Conservation (phyloP, 1,284 basidiomycete genomes). For the Phellopilus nigrolimitatus region DNA sequence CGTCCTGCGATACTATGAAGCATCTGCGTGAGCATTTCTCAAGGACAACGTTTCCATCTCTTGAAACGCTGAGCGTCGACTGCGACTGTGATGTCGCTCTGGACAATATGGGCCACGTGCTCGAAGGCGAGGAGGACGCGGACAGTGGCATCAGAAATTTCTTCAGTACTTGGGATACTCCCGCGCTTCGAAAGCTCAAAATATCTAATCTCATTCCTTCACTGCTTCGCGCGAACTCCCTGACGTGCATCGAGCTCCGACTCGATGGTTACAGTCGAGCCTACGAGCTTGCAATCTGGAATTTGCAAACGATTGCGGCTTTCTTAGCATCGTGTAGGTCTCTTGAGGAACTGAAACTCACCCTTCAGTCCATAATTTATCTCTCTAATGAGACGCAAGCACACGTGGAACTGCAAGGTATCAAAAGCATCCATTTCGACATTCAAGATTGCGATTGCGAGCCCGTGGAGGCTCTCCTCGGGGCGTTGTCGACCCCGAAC, state of each 20-base stretch:
- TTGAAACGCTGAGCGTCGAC: not conserved
- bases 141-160: not conserved
- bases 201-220: not conserved
- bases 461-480: not conserved
- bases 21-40: not conserved
- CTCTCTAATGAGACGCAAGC: not conserved
- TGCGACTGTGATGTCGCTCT: not conserved
- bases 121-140: not conserved
- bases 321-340: not conserved
- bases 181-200: not conserved
- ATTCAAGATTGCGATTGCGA: not conserved
- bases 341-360: not conserved
- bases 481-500: not conserved
- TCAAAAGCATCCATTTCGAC: not conserved
- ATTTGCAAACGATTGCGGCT: not conserved
- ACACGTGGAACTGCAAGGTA: not conserved
- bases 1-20: not conserved
- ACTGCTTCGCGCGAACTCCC: not conserved
- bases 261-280: not conserved
- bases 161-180: conserved; percentile 4
- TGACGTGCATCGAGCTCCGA: not conserved
- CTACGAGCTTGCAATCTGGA: not conserved
- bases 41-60: not conserved
- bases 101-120: not conserved
- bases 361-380: not conserved